Evolutionary conservation across 73 alveolate genomes (phyloP).

Genomic region (Paramecium tetraurelia): DNA sequence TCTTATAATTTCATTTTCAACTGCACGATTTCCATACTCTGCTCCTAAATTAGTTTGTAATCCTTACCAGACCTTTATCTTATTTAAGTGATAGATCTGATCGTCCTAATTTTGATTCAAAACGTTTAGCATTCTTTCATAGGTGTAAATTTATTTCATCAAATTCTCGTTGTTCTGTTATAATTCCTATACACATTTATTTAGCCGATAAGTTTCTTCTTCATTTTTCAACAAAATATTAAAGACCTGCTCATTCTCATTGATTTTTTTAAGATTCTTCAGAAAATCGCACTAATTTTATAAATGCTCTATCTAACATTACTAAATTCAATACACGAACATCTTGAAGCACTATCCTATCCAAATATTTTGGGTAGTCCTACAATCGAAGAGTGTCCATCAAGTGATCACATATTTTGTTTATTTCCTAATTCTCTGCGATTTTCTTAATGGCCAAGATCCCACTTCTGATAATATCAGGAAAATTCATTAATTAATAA

Average conservation of each 20-base stretch:
- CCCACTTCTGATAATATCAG: neutral
- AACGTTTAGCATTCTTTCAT: neutral
- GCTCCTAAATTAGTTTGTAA: neutral
- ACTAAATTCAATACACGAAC: neutral
- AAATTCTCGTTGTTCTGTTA: neutral
- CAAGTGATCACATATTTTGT: neutral
- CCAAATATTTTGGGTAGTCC: neutral
- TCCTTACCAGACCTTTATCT: neutral
- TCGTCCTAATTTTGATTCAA: neutral
- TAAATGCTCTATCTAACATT: neutral
- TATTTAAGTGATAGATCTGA: neutral
- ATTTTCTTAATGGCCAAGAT: neutral
- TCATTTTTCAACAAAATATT: neutral
- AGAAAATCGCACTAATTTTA: neutral
- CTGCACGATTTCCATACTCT: neutral
- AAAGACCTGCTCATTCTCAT: neutral
- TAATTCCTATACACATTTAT: neutral
- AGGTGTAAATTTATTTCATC: neutral
- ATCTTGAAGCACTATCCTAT: neutral
- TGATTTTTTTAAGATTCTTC: neutral
- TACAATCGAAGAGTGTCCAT: neutral
- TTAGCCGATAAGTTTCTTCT: neutral
- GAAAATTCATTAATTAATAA: conserved; percentile 67
- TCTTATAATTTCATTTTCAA: neutral
- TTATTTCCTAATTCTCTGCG: neutral